These are phyloP conservation scores for Endoconidiophora laricicola DNA, from an alignment of 2,329 filamentous ascomycete genomes.

Conservation along the genomic window DNA sequence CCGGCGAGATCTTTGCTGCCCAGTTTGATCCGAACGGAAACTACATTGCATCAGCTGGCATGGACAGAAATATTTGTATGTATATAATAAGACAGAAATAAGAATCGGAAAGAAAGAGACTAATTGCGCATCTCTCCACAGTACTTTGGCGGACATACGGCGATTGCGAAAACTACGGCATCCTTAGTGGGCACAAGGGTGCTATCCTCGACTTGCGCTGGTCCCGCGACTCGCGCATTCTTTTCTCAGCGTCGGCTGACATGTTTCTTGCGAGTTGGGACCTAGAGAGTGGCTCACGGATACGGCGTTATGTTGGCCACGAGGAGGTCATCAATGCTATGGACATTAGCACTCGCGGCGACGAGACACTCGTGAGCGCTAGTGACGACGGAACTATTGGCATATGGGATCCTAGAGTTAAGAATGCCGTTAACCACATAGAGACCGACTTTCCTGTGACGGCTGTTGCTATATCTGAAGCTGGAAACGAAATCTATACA, in stretches of 20 bases:
- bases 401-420: conserved; percentile 88
- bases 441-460: conserved; percentile 87
- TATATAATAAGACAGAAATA: conserved; percentile 11
- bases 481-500: conserved; percentile 87
- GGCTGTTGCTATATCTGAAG: conserved; percentile 76
- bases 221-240: conserved; percentile 80
- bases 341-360: conserved; percentile 75
- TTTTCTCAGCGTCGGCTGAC: conserved; percentile 89
- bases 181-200: conserved; percentile 75
- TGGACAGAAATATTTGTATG: conserved; percentile 81
- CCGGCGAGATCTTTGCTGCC: conserved; percentile 79
- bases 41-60: conserved; percentile 82
- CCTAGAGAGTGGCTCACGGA: conserved; percentile 74
- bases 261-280: conserved; percentile 93
- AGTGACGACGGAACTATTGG: conserved; percentile 90
- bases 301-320: conserved; percentile 82
- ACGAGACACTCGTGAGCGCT: conserved; percentile 77
- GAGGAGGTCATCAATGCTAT: conserved; percentile 91
- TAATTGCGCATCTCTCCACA: conserved; percentile 20
- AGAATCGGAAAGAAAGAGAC: not conserved
- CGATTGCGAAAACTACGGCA: conserved; percentile 85
- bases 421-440: conserved; percentile 73
- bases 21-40: conserved; percentile 81
- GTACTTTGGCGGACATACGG: conserved; percentile 91
- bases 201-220: conserved; percentile 87